Evolutionary conservation across 495 filamentous ascomycete genomes (phyloP).

Genomic region (Mycothermus thermophilus): DNA sequence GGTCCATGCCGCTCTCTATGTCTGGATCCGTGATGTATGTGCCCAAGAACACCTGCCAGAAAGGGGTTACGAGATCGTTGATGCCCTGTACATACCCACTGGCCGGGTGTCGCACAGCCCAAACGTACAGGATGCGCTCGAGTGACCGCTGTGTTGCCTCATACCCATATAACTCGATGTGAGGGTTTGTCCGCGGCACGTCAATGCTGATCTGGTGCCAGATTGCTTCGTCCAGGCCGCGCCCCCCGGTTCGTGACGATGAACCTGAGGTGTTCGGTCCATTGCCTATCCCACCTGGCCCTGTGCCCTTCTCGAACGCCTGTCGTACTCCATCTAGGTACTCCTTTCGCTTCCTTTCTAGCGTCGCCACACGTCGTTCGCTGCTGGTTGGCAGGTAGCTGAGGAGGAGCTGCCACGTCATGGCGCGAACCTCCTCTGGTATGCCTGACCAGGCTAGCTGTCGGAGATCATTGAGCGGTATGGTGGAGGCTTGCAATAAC

Average conservation of each 20-base stretch:
- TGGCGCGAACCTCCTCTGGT: constrained; percentile 86
- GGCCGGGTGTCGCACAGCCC: constrained; percentile 93
- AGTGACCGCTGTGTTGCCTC: constrained; percentile 90
- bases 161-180: constrained; percentile 85
- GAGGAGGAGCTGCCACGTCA: constrained; percentile 94
- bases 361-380: constrained; percentile 74
- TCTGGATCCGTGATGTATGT: constrained; percentile 88
- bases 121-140: constrained; percentile 90
- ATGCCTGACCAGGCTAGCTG: constrained; percentile 85
- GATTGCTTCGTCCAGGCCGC: constrained; percentile 84
- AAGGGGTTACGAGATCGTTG: constrained; percentile 93
- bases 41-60: constrained; percentile 93
- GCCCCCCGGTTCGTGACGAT: constrained; percentile 18
- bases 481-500: constrained; percentile 79
- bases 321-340: constrained; percentile 92
- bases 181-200: constrained; percentile 91
- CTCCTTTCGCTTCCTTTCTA: constrained; percentile 92
- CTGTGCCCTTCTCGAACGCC: constrained; percentile 77
- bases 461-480: constrained; percentile 70
- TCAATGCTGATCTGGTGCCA: constrained; percentile 99
- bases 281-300: too few species aligned
- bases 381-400: constrained; percentile 92
- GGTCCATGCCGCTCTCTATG: constrained; percentile 89
- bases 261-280: constrained; percentile 16
- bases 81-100: constrained; percentile 98